Evolutionary conservation across 2,329 filamentous ascomycete genomes (phyloP).

Genomic region (Lecanicillium sp.): DNA sequence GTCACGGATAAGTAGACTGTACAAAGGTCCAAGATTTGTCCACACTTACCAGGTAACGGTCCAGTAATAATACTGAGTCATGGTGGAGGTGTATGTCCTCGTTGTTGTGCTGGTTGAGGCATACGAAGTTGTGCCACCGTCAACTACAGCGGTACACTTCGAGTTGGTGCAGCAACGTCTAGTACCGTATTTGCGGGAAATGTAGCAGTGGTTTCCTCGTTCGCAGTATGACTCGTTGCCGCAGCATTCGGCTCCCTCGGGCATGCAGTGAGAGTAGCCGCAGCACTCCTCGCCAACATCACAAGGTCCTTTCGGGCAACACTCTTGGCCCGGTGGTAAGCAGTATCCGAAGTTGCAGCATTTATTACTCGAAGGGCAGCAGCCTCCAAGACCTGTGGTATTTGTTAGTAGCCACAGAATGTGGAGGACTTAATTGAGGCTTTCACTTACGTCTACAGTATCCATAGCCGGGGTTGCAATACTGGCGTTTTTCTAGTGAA

Average conservation of each 20-base stretch:
- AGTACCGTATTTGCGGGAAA: not conserved
- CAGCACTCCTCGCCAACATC: slow-evolving; percentile 12
- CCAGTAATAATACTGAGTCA: slow-evolving; percentile 14
- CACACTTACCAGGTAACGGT: slow-evolving; percentile 13
- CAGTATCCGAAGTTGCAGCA: slow-evolving; percentile 19
- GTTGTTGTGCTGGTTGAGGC: slow-evolving; percentile 12
- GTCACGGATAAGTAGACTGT: not conserved
- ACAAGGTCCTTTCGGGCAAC: slow-evolving; percentile 16
- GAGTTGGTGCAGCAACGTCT: slow-evolving; percentile 16
- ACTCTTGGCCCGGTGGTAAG: slow-evolving; percentile 9
- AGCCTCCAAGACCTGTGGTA: slow-evolving; percentile 10
- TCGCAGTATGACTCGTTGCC: slow-evolving; percentile 13
- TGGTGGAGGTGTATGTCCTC: slow-evolving; percentile 8
- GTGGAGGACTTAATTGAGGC: slow-evolving; percentile 4
- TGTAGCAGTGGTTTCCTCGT: slow-evolving; percentile 15
- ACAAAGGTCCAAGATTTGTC: not conserved
- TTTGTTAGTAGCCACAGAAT: not conserved
- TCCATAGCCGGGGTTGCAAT: slow-evolving; percentile 14
- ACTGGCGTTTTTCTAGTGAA: slow-evolving; percentile 11
- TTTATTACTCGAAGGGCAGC: slow-evolving; percentile 11
- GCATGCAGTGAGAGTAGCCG: slow-evolving; percentile 14
- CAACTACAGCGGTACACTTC: slow-evolving; percentile 15
- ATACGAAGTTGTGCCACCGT: slow-evolving; percentile 12
- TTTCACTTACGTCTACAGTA: too few species aligned
- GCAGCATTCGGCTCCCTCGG: slow-evolving; percentile 14